Evolutionary conservation across 2,329 filamentous ascomycete species (phyloP).

Genomic region (Atkinsonella hypoxylon): DNA sequence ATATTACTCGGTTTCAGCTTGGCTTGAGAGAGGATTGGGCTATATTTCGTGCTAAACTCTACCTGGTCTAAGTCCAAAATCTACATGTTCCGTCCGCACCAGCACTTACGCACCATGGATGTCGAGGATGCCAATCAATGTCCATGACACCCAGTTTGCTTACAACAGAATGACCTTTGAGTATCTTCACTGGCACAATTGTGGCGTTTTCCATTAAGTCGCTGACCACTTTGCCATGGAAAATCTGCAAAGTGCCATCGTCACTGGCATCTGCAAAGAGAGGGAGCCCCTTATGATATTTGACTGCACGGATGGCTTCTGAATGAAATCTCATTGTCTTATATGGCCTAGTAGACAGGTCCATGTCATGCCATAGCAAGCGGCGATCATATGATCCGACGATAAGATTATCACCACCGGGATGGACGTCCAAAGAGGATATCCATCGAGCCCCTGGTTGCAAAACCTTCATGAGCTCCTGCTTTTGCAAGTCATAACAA

Average conservation of each 20-base stretch:
- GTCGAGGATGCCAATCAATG: constrained; percentile 87
- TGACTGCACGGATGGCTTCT: constrained; percentile 81
- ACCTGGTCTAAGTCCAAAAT: constrained; percentile 57
- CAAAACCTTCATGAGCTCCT: constrained; percentile 84
- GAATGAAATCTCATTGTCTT: constrained; percentile 93
- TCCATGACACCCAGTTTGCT: constrained; percentile 84
- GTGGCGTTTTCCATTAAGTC: constrained; percentile 94
- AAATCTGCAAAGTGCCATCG: constrained; percentile 88
- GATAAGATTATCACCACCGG: constrained; percentile 85
- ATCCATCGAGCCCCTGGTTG: constrained; percentile 92
- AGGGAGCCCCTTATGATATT: constrained; percentile 71
- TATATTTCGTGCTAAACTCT: not conserved
- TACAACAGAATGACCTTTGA: constrained; percentile 80
- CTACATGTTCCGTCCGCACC: constrained; percentile 89
- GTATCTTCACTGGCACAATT: constrained; percentile 90
- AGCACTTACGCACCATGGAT: constrained; percentile 90
- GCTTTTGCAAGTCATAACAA: constrained; percentile 83
- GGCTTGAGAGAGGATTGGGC: not conserved
- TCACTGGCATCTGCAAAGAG: constrained; percentile 93
- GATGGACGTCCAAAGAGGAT: constrained; percentile 84
- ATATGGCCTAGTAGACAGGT: constrained; percentile 80
- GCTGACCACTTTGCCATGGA: constrained; percentile 90
- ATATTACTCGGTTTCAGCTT: no score
- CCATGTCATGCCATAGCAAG: constrained; percentile 92
- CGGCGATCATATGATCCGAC: constrained; percentile 91